Evolutionary conservation across 1,284 basidiomycete genomes (phyloP).

Genomic region (Grifola frondosa): DNA sequence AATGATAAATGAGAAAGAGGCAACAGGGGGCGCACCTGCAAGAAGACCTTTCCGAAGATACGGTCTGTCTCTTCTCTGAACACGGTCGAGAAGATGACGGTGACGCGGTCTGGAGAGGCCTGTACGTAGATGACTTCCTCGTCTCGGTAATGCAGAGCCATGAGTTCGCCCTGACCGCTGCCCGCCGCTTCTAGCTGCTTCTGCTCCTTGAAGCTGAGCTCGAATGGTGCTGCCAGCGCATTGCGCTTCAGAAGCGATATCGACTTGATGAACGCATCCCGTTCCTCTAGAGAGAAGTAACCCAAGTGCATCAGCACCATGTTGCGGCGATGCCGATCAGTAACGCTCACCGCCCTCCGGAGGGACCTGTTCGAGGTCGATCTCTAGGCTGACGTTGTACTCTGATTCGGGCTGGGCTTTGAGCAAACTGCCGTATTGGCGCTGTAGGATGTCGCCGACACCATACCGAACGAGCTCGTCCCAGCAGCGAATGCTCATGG

Average conservation of each 20-base stretch:
- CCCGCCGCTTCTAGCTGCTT: constrained; percentile 76
- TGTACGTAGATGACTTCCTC: constrained; percentile 97
- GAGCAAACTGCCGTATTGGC: constrained; percentile 83
- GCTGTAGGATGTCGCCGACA: constrained; percentile 75
- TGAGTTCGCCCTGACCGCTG: constrained; percentile 76
- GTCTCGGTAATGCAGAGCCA: constrained; percentile 93
- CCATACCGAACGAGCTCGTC: constrained; percentile 88
- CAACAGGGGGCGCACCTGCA: constrained; percentile 66
- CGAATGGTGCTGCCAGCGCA: constrained; percentile 93
- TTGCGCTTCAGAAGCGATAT: constrained; percentile 91
- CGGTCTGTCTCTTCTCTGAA: constrained; percentile 98
- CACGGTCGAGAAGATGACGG: constrained; percentile 95
- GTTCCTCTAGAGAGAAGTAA: constrained; percentile 57
- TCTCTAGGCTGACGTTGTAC: constrained; percentile 85
- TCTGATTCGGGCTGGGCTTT: constrained; percentile 71
- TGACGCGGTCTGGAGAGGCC: constrained; percentile 92
- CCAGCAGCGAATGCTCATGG: constrained; percentile 99
- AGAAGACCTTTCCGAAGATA: constrained; percentile 95
- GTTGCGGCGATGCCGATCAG: not conserved
- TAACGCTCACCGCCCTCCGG: constrained; percentile 68
- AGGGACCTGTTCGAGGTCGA: constrained; percentile 88
- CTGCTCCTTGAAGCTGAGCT: constrained; percentile 86
- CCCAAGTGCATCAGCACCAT: not conserved
- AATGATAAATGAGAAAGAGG: not conserved
- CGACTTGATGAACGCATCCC: constrained; percentile 78